Percentiles rank a stretch among this genome's conserved stretches.
Conservation (phyloP, 1,284 basidiomycete genomes). For the Mrakiaceae sp. region DNA sequence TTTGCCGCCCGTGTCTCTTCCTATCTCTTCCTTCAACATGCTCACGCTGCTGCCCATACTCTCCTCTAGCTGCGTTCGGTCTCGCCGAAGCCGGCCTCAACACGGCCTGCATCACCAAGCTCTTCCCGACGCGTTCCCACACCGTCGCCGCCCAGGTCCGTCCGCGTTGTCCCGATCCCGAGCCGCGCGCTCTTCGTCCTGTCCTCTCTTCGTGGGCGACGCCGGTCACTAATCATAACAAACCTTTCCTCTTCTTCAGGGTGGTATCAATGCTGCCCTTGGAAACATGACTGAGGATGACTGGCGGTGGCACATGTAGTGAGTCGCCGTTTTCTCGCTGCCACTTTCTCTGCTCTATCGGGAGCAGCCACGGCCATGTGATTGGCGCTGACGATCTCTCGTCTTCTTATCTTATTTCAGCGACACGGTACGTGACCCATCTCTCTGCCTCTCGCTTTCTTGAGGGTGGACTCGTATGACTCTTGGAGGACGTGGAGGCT, state of each 20-base stretch:
- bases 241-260: conserved; percentile 40
- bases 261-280: conserved; percentile 97
- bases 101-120: conserved; percentile 96
- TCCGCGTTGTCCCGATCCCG: conserved; percentile 5
- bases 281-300: conserved; percentile 99
- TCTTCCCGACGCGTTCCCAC: conserved; percentile 98
- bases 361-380: not conserved
- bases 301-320: conserved; percentile 99
- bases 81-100: conserved; percentile 97
- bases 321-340: not conserved
- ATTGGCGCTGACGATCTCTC: not conserved
- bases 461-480: too few species aligned
- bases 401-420: conserved; percentile 1
- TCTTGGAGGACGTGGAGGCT: too few species aligned
- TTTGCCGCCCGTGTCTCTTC: not conserved
- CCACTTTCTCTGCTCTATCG: too few species aligned
- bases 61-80: conserved; percentile 71
- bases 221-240: not conserved
- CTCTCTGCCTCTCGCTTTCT: too few species aligned
- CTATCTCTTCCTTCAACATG: not conserved
- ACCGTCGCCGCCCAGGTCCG: conserved; percentile 92
- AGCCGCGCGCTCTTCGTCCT: not conserved
- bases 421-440: conserved; percentile 48
- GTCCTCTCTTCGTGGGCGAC: not conserved
- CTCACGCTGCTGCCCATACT: not conserved